Evolutionary conservation across 805 yeast species (phyloP).

Genomic region (Candida silvatica): DNA sequence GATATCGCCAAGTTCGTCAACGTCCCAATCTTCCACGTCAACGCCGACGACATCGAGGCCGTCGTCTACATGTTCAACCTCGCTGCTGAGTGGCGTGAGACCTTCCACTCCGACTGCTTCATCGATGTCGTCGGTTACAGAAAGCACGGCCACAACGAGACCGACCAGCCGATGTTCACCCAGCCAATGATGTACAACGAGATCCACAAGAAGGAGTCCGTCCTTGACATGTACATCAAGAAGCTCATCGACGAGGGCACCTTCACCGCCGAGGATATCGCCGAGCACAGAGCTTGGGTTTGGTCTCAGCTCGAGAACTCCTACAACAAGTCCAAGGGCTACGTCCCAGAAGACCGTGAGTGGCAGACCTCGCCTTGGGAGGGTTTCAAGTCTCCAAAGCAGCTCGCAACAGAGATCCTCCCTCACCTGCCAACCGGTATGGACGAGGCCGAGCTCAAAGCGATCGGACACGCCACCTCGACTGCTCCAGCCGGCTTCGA

Average conservation of each 20-base stretch:
- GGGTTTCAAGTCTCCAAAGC: constrained; percentile 95
- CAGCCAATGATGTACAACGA: constrained; percentile 96
- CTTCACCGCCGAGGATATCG: constrained; percentile 82
- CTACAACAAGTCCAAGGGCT: constrained; percentile 80
- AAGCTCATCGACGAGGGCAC: constrained; percentile 80
- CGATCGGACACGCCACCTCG: constrained; percentile 71
- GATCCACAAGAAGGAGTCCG: constrained; percentile 84
- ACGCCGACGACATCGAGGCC: constrained; percentile 96
- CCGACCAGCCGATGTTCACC: constrained; percentile 98
- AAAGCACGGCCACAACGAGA: constrained; percentile 98
- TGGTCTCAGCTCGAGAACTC: constrained; percentile 92
- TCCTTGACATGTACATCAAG: constrained; percentile 76
- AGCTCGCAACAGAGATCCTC: constrained; percentile 87
- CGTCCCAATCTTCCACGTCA: constrained; percentile 98
- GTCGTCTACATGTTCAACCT: constrained; percentile 84
- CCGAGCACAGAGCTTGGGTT: constrained; percentile 96
- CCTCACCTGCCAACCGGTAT: constrained; percentile 97
- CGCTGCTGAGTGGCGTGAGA: constrained; percentile 98
- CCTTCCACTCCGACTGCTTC: constrained; percentile 93
- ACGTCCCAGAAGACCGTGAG: constrained; percentile 85
- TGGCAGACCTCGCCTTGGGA: constrained; percentile 99
- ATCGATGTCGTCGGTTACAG: constrained; percentile 98
- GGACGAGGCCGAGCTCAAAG: constrained; percentile 58
- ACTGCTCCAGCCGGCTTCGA: constrained; percentile 83
- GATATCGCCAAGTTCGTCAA: constrained; percentile 95